Conservation (phyloP, 2,329 filamentous ascomycete genomes). For the Talaromyces atroroseus region DNA sequence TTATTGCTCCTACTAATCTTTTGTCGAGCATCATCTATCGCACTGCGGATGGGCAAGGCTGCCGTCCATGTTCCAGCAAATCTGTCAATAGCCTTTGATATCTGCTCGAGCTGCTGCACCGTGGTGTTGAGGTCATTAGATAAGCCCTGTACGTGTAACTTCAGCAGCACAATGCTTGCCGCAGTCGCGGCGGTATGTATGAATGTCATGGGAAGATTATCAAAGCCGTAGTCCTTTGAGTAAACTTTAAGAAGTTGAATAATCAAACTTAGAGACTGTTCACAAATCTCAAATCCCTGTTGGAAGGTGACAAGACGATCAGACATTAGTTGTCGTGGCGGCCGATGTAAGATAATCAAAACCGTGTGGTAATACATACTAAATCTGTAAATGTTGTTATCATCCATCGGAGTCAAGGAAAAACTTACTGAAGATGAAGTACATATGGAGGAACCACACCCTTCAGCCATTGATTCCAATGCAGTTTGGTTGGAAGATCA, state of each 20-base stretch:
- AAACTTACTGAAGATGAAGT: not conserved
- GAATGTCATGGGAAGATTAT: not conserved
- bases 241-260: not conserved
- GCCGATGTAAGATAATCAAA: constrained; percentile 1
- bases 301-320: not conserved
- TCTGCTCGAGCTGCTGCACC: not conserved
- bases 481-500: not conserved
- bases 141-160: not conserved
- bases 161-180: not conserved
- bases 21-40: not conserved
- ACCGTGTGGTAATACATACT: not conserved
- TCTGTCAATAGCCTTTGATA: not conserved
- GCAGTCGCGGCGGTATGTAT: not conserved
- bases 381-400: not conserved
- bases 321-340: not conserved
- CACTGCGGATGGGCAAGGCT: not conserved
- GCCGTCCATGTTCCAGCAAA: not conserved
- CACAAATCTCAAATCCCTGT: not conserved
- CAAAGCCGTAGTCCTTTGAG: not conserved
- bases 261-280: not conserved
- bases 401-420: not conserved
- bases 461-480: constrained; percentile 5
- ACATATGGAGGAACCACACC: not conserved
- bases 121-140: not conserved
- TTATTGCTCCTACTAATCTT: not conserved